A percentile compares a stretch with the other conserved stretches of the same genome.
Conservation (phyloP, 495 filamentous ascomycete species). For the Immersiella caudata region DNA sequence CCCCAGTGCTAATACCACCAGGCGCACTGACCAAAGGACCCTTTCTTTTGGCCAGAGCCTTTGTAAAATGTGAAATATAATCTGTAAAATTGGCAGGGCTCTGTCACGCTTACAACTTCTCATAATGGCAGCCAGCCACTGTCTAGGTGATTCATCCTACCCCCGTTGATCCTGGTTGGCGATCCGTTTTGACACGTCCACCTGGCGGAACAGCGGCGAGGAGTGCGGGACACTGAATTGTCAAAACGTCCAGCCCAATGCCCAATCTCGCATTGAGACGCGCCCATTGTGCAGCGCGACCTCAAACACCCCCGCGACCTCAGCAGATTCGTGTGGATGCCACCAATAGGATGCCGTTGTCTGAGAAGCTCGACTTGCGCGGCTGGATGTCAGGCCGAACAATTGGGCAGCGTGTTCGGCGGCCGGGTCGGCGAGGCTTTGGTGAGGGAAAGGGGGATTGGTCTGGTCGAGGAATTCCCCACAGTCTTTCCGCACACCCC, state of each 20-base stretch:
- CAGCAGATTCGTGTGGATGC: constrained; percentile 2
- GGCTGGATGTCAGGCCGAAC: not conserved
- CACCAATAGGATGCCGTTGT: constrained; percentile 12
- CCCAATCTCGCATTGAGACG: constrained; percentile 17
- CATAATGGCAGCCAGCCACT: constrained; percentile 1
- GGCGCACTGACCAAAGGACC: too few relatives aligned
- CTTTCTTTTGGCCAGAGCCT: too few relatives aligned
- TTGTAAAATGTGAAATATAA: constrained; percentile 1
- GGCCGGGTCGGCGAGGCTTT: not conserved
- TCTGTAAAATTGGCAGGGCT: constrained; percentile 3
- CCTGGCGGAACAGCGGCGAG: not conserved
- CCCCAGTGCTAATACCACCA: too few relatives aligned
- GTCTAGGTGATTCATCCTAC: constrained; percentile 21
- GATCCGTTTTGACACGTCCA: constrained; percentile 20
- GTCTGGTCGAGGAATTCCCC: not conserved
- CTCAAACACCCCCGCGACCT: constrained; percentile 15
- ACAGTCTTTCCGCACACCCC: not conserved
- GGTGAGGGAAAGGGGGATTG: constrained; percentile 8
- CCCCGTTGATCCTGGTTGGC: constrained; percentile 14
- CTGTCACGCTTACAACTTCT: constrained; percentile 9
- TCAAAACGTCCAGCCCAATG: constrained; percentile 23
- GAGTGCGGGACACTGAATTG: constrained; percentile 6
- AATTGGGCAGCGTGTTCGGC: not conserved
- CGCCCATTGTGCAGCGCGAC: constrained; percentile 25
- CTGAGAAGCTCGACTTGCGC: constrained; percentile 7